Conservation (phyloP, 148 eudicot genomes). For the Rhododendron ferrugineum region DNA sequence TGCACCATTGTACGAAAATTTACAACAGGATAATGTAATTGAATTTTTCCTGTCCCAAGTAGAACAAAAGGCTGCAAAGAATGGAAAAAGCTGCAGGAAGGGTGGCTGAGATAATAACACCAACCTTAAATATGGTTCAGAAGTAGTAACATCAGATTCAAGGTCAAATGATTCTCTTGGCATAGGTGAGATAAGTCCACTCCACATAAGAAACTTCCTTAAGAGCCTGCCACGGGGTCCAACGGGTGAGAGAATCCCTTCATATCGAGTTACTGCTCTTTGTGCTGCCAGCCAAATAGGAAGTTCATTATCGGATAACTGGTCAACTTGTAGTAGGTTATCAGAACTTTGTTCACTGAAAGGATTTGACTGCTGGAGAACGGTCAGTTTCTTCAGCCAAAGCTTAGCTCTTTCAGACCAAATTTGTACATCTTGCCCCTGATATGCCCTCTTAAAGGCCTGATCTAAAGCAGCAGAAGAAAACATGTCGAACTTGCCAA, state of each 20-base stretch:
- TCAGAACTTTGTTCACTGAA: conserved; percentile 36
- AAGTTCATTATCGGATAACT: conserved; percentile 36
- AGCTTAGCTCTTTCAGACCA: conserved; percentile 40
- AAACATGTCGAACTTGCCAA: conserved; percentile 6
- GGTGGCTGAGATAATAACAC: conserved; percentile 12
- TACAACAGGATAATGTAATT: background rate
- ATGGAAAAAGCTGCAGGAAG: background rate
- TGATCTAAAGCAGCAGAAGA: conserved; percentile 14
- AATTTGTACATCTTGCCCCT: conserved; percentile 33
- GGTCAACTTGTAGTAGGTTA: conserved; percentile 27
- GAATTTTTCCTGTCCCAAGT: background rate
- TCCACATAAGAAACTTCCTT: conserved; percentile 60
- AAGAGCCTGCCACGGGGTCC: conserved; percentile 88
- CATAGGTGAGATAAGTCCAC: conserved; percentile 54
- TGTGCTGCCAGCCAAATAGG: conserved; percentile 91
- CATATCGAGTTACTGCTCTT: conserved; percentile 87
- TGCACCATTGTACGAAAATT: background rate
- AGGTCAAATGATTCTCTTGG: conserved; percentile 45
- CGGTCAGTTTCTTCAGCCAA: conserved; percentile 45
- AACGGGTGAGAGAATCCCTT: conserved; percentile 72
- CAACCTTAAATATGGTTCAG: conserved; percentile 67
- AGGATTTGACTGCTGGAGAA: conserved; percentile 31
- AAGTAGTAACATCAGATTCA: conserved; percentile 31
- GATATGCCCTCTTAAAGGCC: conserved; percentile 34
- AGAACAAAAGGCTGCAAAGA: background rate